Conservation (phyloP, 139 green algal genomes). For the Chlorella sorokiniana region DNA sequence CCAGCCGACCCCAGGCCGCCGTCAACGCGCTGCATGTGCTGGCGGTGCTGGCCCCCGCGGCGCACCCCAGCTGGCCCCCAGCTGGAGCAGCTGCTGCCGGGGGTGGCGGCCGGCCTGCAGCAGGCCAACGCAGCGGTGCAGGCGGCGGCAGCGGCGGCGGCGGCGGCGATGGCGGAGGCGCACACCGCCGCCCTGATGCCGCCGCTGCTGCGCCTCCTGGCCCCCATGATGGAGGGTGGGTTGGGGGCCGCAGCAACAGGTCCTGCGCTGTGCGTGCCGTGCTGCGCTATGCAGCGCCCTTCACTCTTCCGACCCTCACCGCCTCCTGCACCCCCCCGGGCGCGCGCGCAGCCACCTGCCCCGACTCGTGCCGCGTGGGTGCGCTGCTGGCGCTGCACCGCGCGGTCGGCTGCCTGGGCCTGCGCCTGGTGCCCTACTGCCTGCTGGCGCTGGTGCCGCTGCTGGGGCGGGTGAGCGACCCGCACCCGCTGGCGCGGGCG, state of each 20-base stretch:
- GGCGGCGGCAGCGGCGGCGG: constrained; percentile 47
- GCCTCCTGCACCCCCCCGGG: neutral
- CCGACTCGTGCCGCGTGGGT: constrained; percentile 30
- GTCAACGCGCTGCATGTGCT: constrained; percentile 69
- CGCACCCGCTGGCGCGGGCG: constrained; percentile 55
- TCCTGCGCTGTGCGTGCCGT: neutral
- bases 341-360: neutral
- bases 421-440: constrained; percentile 81
- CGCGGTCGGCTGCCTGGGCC: constrained; percentile 37
- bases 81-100: constrained; percentile 63
- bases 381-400: constrained; percentile 34
- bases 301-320: neutral
- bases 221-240: constrained; percentile 30
- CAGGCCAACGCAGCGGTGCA: constrained; percentile 57
- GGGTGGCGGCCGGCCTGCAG: constrained; percentile 40
- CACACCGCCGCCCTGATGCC: constrained; percentile 60
- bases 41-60: constrained; percentile 60
- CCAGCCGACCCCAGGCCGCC: constrained; percentile 18
- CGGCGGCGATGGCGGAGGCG: constrained; percentile 47
- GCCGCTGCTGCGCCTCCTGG: constrained; percentile 56
- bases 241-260: neutral
- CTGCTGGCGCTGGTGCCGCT: constrained; percentile 89
- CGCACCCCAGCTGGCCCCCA: constrained; percentile 55
- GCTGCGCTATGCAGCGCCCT: neutral
- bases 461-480: constrained; percentile 89